Percentiles rank a stretch among this genome's conserved stretches.
phyloP scores from a whole-genome alignment of 495 filamentous ascomycete genomes.

The Annulohypoxylon moriforme region DNA sequence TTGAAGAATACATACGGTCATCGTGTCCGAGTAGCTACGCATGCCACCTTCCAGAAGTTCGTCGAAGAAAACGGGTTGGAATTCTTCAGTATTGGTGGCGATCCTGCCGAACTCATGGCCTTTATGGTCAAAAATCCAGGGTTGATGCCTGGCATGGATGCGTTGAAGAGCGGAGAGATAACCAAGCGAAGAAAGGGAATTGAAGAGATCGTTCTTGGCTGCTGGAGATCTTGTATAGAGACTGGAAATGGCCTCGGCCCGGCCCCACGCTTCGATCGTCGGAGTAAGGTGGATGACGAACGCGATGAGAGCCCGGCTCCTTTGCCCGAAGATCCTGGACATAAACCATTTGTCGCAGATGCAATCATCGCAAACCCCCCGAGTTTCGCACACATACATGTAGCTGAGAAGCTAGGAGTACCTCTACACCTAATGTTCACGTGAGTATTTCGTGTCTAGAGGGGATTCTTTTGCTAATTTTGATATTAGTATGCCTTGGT shows the following conservation, averaged over 20 bases:
- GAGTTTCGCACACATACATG: slow-evolving; percentile 83
- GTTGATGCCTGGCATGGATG: slow-evolving; percentile 75
- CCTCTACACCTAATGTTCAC: slow-evolving; percentile 88
- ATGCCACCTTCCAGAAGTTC: slow-evolving; percentile 75
- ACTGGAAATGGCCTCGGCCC: slow-evolving; percentile 62
- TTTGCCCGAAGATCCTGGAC: slow-evolving; percentile 13
- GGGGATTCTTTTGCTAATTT: slow-evolving; percentile 62
- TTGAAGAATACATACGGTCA: slow-evolving; percentile 74
- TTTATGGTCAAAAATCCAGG: slow-evolving; percentile 91
- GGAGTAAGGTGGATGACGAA: slow-evolving; percentile 26
- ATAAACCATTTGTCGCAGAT: slow-evolving; percentile 78
- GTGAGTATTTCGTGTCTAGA: slow-evolving; percentile 69
- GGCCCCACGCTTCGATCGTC: slow-evolving; percentile 44
- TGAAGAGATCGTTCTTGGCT: slow-evolving; percentile 77
- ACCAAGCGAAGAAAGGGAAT: slow-evolving; percentile 72
- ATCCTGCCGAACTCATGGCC: slow-evolving; percentile 83
- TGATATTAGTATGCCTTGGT: slow-evolving; percentile 69
- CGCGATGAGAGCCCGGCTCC: slow-evolving; percentile 13
- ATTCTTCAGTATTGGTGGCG: slow-evolving; percentile 83
- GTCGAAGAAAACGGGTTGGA: slow-evolving; percentile 77
- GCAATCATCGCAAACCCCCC: slow-evolving; percentile 88
- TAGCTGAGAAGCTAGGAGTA: slow-evolving; percentile 82
- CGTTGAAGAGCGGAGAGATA: slow-evolving; percentile 75
- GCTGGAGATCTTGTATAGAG: slow-evolving; percentile 78
- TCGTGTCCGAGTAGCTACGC: slow-evolving; percentile 81